Evolutionary conservation across 2,329 filamentous ascomycete species (phyloP), one percentile per base, ranked within the genome.

Genomic region (Xylogone sp.): DNA sequence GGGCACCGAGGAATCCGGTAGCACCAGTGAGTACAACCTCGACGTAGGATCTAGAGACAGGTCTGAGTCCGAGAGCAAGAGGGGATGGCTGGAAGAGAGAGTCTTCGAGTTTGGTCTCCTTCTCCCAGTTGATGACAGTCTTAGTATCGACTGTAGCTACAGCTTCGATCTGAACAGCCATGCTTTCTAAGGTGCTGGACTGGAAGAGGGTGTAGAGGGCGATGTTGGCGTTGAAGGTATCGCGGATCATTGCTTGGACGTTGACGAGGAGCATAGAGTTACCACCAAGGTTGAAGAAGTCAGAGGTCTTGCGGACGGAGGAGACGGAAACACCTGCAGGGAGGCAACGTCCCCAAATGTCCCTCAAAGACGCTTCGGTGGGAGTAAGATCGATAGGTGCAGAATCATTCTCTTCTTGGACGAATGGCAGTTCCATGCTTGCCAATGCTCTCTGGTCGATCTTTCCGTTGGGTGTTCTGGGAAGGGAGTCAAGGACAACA

Each of bases 201-300:
- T 55, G 46, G 19, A 65, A 53, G 13, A 69, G 53, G 2, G 64
- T 50, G 12, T 53, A n/a, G 3, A 68, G 53, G 9, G 52, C 51
- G 1, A 64, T 13, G 0, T 42, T 48, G 4, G 59, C 52, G 19
- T 53, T 51, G 27, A 69, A 59, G 3, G n/a, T 42, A 3, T 64
- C 19, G 0, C 46, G 47, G 19, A 71, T 63, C 1, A n/a, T 19
- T 1, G 31, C 16, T 51, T 67, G 66, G 13, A 71, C 55, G 10
- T 51, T 43, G 16, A 69, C 48, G 13, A 70, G 52, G 1, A 67
- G 57, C 20, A 71, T 31, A 1, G 69, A 71, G 46, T 65, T 71
- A 13, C 69, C 69, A 9, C 69, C 69, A 8, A 66, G 53, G 1
- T 31, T 16, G 59, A 72, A 70, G 56, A 71, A 71, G 48, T 62